phyloP scores from a whole-genome alignment of 306 rosid species.

The Castanopsis chinensis region DNA sequence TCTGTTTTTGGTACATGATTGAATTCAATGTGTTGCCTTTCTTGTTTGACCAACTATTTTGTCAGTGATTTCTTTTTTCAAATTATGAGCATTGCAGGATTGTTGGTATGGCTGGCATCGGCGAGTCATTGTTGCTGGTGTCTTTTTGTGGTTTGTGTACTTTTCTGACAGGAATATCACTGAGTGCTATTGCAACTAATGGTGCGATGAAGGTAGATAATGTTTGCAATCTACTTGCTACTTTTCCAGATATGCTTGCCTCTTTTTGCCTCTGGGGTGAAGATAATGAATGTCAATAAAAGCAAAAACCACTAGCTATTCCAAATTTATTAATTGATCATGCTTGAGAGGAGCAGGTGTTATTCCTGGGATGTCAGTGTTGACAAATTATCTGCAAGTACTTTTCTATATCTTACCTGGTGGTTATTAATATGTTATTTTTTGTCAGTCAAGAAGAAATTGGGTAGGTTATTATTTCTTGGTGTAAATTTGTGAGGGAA shows the following conservation, averaged over 20 bases:
- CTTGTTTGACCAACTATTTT: conserved; percentile 13
- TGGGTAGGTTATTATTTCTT: background rate
- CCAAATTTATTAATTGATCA: background rate
- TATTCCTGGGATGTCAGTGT: background rate
- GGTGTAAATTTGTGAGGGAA: background rate
- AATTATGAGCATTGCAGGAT: conserved; percentile 63
- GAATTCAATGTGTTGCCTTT: conserved; percentile 18
- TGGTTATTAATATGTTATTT: background rate
- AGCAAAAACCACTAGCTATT: background rate
- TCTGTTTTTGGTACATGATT: conserved; percentile 5
- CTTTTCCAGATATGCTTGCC: background rate
- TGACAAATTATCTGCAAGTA: background rate
- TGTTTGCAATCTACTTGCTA: background rate
- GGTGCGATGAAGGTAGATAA: conserved; percentile 97
- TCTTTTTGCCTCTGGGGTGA: background rate
- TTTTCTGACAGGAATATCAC: conserved; percentile 86
- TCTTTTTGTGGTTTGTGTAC: conserved; percentile 87
- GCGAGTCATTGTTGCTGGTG: conserved; percentile 70
- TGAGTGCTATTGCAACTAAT: conserved; percentile 98
- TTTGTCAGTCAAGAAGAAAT: background rate
- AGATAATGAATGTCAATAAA: background rate
- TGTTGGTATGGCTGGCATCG: conserved; percentile 98
- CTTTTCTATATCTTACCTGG: background rate
- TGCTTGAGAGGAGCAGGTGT: background rate
- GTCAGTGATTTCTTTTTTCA: conserved; percentile 18